Percentiles rank a stretch among this genome's conserved stretches.
These are phyloP conservation scores for Fusarium zealandicum DNA, from an alignment of 2,329 filamentous ascomycete genomes.

Conservation along the genomic window DNA sequence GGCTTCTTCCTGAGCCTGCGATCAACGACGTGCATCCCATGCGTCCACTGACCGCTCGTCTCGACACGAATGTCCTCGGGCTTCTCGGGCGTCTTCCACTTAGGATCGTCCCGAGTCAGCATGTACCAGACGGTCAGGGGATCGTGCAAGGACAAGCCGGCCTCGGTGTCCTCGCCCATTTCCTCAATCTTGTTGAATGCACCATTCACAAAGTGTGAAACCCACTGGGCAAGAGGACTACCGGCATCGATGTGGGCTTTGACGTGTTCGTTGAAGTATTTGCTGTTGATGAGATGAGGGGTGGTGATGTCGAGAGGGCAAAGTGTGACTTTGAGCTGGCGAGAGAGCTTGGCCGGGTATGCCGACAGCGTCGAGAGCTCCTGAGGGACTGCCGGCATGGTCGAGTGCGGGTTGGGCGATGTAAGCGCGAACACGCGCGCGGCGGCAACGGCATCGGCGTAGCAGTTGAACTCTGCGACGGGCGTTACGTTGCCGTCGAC, in stretches of 20 bases:
- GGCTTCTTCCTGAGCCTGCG: constrained; percentile 66
- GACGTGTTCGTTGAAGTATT: constrained; percentile 65
- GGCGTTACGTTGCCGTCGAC: constrained; percentile 84
- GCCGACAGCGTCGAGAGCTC: constrained; percentile 59
- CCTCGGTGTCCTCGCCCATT: constrained; percentile 64
- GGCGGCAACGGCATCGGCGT: constrained; percentile 82
- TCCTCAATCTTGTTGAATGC: constrained; percentile 73
- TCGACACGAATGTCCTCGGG: constrained; percentile 89
- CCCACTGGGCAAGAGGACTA: constrained; percentile 78
- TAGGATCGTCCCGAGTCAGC: constrained; percentile 64
- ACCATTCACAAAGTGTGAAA: constrained; percentile 73
- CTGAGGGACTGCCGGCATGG: constrained; percentile 74
- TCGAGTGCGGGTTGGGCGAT: constrained; percentile 74
- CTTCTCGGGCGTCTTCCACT: constrained; percentile 63
- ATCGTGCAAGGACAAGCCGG: constrained; percentile 75
- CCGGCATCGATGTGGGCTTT: constrained; percentile 63
- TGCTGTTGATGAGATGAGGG: constrained; percentile 69
- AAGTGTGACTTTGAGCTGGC: constrained; percentile 69
- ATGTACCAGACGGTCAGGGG: constrained; percentile 83
- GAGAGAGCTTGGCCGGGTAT: constrained; percentile 71
- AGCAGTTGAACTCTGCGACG: constrained; percentile 93
- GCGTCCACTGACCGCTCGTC: constrained; percentile 91
- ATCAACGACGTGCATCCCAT: constrained; percentile 89
- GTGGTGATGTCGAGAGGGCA: constrained; percentile 82
- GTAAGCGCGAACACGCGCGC: constrained; percentile 81